These are phyloP conservation scores for Mucor circinelloides DNA, from an alignment of 371 early-diverging fungal genomes.

Conservation along the genomic window DNA sequence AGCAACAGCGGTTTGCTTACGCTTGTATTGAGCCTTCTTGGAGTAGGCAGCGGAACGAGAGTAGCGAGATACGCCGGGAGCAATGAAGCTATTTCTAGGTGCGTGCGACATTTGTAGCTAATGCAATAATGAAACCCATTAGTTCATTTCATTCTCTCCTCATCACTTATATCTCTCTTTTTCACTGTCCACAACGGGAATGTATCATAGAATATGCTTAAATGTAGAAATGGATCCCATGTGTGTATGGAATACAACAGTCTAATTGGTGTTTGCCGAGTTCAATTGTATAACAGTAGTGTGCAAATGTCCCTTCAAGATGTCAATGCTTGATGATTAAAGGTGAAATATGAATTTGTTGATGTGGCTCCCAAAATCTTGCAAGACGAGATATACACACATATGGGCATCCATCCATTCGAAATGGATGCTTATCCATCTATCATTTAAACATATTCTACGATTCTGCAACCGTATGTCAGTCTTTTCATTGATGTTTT, in stretches of 20 bases:
- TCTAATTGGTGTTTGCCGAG: background rate
- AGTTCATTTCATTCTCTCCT: background rate
- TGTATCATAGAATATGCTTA: background rate
- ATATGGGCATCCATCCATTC: slow-evolving; percentile 7
- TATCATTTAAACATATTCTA: slow-evolving; percentile 8
- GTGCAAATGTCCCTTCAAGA: background rate
- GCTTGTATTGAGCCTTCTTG: slow-evolving; percentile 88
- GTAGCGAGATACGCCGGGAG: slow-evolving; percentile 82
- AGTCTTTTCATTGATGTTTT: slow-evolving; percentile 4
- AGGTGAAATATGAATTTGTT: background rate
- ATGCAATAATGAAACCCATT: background rate
- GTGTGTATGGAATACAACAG: background rate
- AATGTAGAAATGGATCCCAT: background rate
- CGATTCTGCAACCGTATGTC: background rate
- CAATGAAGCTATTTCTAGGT: slow-evolving; percentile 79
- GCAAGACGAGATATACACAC: background rate
- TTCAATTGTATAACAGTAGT: background rate
- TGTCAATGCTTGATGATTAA: background rate
- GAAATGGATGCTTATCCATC: slow-evolving; percentile 10
- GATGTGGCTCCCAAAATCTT: background rate
- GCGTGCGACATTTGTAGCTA: slow-evolving; percentile 60
- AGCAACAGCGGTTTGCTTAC: slow-evolving; percentile 60
- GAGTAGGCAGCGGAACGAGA: slow-evolving; percentile 81
- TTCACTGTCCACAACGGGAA: background rate
- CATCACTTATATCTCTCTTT: background rate